Evolutionary conservation across 805 yeast genomes (phyloP).

Genomic region (Wickerhamiella bombiphila): DNA sequence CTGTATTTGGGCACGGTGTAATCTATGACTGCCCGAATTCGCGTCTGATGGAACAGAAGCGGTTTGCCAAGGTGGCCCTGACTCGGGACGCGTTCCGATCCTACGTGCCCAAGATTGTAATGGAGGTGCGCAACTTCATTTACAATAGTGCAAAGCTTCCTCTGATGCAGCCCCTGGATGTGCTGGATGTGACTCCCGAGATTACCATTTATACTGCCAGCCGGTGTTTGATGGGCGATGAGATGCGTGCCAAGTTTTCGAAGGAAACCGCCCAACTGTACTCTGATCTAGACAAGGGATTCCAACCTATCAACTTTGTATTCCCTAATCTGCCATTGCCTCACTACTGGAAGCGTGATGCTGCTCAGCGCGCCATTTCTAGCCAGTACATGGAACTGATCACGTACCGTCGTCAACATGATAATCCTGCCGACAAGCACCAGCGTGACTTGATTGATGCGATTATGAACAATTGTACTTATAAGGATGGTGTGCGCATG

Average conservation of each 20-base stretch:
- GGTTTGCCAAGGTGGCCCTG: conserved; percentile 81
- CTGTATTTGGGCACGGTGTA: conserved; percentile 95
- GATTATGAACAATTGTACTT: conserved; percentile 64
- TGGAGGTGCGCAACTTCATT: conserved; percentile 61
- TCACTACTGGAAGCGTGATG: conserved; percentile 68
- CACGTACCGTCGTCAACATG: conserved; percentile 44
- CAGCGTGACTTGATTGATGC: conserved; percentile 84
- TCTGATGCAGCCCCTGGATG: conserved; percentile 24
- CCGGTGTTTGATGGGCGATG: conserved; percentile 79
- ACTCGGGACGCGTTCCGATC: conserved; percentile 68
- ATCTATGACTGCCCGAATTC: conserved; percentile 92
- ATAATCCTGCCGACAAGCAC: conserved; percentile 57
- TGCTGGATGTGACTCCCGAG: conserved; percentile 81
- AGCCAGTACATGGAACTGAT: conserved; percentile 70
- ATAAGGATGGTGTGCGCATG: conserved; percentile 89
- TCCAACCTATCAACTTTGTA: conserved; percentile 89
- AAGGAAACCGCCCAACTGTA: conserved; percentile 72
- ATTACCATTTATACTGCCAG: conserved; percentile 94
- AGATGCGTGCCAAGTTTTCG: conserved; percentile 70
- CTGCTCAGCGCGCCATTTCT: conserved; percentile 73
- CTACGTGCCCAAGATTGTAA: conserved; percentile 78
- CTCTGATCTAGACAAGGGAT: conserved; percentile 89
- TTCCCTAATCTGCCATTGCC: conserved; percentile 90
- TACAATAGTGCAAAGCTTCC: conserved; percentile 24
- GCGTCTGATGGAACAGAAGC: conserved; percentile 95